These are phyloP conservation scores for Zizania palustris DNA, from an alignment of 202 grass and related monocot species.

Conservation along the genomic window DNA sequence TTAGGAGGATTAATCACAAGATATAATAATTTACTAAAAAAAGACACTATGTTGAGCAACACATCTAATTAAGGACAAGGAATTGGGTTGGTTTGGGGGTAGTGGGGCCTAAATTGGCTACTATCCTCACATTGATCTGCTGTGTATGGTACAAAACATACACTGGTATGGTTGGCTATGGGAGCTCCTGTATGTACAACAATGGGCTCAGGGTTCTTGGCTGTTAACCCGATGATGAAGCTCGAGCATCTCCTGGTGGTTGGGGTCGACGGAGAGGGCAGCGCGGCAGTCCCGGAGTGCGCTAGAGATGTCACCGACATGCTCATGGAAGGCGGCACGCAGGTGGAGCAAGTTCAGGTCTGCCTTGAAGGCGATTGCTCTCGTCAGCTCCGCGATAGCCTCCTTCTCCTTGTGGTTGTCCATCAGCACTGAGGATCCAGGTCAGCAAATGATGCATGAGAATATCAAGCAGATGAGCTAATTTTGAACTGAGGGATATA, in stretches of 20 bases:
- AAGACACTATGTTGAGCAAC: slow-evolving; percentile 38
- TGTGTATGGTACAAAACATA: slow-evolving; percentile 72
- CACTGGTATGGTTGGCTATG: slow-evolving; percentile 52
- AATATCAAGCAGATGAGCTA: slow-evolving; percentile 41
- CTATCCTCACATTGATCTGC: slow-evolving; percentile 50
- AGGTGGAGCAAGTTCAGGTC: slow-evolving; percentile 95
- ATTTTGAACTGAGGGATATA: slow-evolving; percentile 37
- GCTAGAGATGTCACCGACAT: slow-evolving; percentile 69
- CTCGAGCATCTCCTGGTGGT: slow-evolving; percentile 99
- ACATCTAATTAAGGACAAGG: slow-evolving; percentile 43
- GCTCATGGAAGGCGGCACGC: slow-evolving; percentile 92
- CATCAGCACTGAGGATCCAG: slow-evolving; percentile 77
- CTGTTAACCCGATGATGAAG: slow-evolving; percentile 94
- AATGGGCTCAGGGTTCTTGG: slow-evolving; percentile 77
- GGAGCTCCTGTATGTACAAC: slow-evolving; percentile 56
- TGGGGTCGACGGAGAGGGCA: slow-evolving; percentile 92
- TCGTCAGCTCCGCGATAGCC: slow-evolving; percentile 81
- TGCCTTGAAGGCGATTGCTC: slow-evolving; percentile 88
- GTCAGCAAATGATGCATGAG: slow-evolving; percentile 18
- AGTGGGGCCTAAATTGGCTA: slow-evolving; percentile 37
- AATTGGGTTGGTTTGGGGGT: slow-evolving; percentile 29
- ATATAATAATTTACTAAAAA: slow-evolving; percentile 46
- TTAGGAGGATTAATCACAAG: slow-evolving; percentile 47
- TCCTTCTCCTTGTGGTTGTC: slow-evolving; percentile 99
- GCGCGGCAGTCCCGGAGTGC: slow-evolving; percentile 87